Evolutionary conservation across 1,284 basidiomycete genomes (phyloP).

Genomic region (Anthracocystis setariae): DNA sequence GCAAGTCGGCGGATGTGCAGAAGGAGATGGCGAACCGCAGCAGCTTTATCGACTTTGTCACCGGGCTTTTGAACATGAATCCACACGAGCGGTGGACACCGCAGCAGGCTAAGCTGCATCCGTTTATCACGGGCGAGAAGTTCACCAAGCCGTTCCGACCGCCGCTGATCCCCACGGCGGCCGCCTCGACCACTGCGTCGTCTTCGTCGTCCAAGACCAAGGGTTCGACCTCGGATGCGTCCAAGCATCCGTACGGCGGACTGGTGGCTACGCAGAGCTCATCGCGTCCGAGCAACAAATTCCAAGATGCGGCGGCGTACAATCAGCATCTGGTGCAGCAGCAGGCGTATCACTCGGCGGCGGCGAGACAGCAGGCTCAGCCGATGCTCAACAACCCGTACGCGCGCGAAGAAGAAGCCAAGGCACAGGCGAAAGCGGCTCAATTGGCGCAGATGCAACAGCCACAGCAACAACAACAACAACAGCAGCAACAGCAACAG

Average conservation of each 20-base stretch:
- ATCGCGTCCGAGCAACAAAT: constrained; percentile 78
- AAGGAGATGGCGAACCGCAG: constrained; percentile 94
- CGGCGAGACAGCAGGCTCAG: constrained; percentile 67
- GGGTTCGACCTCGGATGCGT: constrained; percentile 61
- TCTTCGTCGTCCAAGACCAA: constrained; percentile 18
- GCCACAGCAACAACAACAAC: constrained; percentile 48
- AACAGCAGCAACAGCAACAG: no score
- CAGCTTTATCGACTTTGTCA: constrained; percentile 97
- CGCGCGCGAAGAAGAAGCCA: constrained; percentile 45
- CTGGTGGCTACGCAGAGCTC: constrained; percentile 74
- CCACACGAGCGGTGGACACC: constrained; percentile 96
- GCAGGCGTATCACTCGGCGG: constrained; percentile 82
- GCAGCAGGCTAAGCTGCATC: constrained; percentile 92
- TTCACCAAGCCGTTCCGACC: constrained; percentile 71
- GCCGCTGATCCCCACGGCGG: constrained; percentile 36
- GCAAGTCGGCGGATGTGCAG: constrained; percentile 86
- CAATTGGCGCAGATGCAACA: constrained; percentile 52
- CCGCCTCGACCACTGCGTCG: constrained; percentile 7
- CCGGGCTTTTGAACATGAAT: constrained; percentile 91
- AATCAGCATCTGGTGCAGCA: constrained; percentile 94
- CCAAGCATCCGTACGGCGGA: constrained; percentile 93
- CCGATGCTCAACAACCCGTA: constrained; percentile 63
- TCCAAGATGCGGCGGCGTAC: constrained; percentile 91
- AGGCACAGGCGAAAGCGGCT: constrained; percentile 47
- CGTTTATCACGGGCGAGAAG: constrained; percentile 97